Base-by-base conservation (phyloP, 2,329 filamentous ascomycete genomes). In the Zelopaecilomyces penicillatus region DNA sequence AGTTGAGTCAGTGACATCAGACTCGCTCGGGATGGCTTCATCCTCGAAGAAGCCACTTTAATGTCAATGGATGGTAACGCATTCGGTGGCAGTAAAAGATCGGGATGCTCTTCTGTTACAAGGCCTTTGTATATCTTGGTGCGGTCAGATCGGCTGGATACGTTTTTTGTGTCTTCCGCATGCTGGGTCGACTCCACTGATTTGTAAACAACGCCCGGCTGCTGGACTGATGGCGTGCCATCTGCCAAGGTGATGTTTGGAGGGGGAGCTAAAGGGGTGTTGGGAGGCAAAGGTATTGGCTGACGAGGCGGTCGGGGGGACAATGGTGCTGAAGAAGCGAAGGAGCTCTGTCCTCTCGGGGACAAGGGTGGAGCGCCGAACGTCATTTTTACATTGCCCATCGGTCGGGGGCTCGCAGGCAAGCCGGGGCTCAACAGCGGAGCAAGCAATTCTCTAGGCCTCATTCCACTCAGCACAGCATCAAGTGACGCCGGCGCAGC, bases 1-100 rank as follows among this genome's bases (percentile, higher is more conserved):
- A 85, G 71, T 49, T 87, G 83, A 41, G 81, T 91, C 8, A 89
- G 71, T 2, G 82, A 86, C 57, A 95, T 71, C 54, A 93, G 78
- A 60, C 90, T 96, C 33, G 88, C 82, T 51, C 91, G 76, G 0
- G 91, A 95, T 10, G 91, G 93, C 59, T 87, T 89, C 72, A 98
- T 82, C n/a, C 93, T 82, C 26, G 93, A 97, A 4, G 93, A 97
- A 4, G 89, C 87, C 4, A 96, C 91, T 60, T 79, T 87, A 39
- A 96, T 82, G 51, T 85, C 79, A 45, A 98, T 84, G 1, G 87
- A 87, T 4, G 87, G 85, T 6, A 98, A 71, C 5, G 90, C 89
- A 60, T 95, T 94, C 0, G 93, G 91, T 7, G 89, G 82, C 2
- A 98, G 72, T 26, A 97, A 68, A 6, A 97, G 74, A 50, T 87